Conservation (phyloP, 306 rosid species). For the Pterocarpus macrocarpus region DNA sequence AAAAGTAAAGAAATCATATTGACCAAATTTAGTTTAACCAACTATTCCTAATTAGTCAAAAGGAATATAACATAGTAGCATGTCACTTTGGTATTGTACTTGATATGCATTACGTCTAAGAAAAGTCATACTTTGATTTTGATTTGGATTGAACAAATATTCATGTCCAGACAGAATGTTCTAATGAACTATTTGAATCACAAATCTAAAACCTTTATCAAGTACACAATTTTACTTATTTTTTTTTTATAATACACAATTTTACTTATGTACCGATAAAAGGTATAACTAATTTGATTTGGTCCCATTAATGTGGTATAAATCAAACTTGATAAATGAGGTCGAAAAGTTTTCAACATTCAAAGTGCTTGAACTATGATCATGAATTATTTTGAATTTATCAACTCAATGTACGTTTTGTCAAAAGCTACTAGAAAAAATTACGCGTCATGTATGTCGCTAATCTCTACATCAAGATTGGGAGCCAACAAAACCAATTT, state of each 20-base stretch:
- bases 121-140: constrained; percentile 15
- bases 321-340: background rate
- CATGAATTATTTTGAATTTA: constrained; percentile 10
- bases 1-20: background rate
- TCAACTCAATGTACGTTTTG: constrained; percentile 19
- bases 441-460: background rate
- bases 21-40: background rate
- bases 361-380: constrained; percentile 16
- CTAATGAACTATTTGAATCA: background rate
- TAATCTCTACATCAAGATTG: background rate
- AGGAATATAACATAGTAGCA: background rate
- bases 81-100: background rate
- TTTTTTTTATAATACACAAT: too few relatives aligned
- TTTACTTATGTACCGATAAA: background rate
- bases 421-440: background rate
- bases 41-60: constrained; percentile 9
- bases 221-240: background rate
- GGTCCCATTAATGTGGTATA: background rate
- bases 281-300: background rate
- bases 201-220: background rate
- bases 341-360: background rate
- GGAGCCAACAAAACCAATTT: constrained; percentile 23
- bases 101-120: background rate
- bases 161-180: background rate
- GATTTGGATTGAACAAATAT: background rate